These are phyloP conservation scores for Senecio squalidus DNA, from an alignment of 140 eudicot genomes.

Conservation along the genomic window DNA sequence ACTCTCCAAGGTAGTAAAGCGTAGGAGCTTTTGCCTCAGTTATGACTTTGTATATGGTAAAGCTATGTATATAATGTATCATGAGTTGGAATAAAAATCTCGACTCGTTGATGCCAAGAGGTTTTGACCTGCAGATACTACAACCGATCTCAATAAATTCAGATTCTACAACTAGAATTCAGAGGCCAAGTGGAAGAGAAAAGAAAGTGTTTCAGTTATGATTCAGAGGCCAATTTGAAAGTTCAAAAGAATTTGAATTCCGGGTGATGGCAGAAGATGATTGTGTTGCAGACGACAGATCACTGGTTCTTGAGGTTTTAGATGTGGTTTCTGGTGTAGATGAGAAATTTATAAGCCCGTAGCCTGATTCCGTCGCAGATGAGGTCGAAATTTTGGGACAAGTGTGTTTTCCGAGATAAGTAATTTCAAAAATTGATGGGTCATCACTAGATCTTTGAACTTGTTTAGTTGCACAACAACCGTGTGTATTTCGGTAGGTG, in stretches of 20 bases:
- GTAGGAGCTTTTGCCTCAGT: constrained; percentile 8
- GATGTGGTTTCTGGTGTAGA: constrained; percentile 19
- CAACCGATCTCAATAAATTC: constrained; percentile 1
- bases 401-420: constrained; percentile 58
- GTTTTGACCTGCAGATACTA: constrained; percentile 18
- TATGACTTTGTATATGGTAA: constrained; percentile 29
- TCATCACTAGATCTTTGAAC: constrained; percentile 51
- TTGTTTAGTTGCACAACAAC: constrained; percentile 73
- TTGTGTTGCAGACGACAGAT: constrained; percentile 22
- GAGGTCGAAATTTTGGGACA: constrained; percentile 38
- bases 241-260: constrained; percentile 32
- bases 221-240: constrained; percentile 32
- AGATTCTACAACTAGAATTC: constrained; percentile 13
- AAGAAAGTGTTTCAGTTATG: constrained; percentile 20
- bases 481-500: constrained; percentile 57
- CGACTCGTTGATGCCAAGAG: constrained; percentile 13
- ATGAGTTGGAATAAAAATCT: constrained; percentile 18
- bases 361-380: constrained; percentile 20
- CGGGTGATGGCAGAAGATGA: constrained; percentile 24
- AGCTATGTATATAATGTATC: constrained; percentile 24
- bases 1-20: neutral
- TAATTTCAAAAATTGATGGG: constrained; percentile 43
- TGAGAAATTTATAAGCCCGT: constrained; percentile 29
- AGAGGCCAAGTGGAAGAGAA: constrained; percentile 4
- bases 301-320: constrained; percentile 14